phyloP scores from a whole-genome alignment of 768 basidiomycete genomes.

The Lentinula edodes region DNA sequence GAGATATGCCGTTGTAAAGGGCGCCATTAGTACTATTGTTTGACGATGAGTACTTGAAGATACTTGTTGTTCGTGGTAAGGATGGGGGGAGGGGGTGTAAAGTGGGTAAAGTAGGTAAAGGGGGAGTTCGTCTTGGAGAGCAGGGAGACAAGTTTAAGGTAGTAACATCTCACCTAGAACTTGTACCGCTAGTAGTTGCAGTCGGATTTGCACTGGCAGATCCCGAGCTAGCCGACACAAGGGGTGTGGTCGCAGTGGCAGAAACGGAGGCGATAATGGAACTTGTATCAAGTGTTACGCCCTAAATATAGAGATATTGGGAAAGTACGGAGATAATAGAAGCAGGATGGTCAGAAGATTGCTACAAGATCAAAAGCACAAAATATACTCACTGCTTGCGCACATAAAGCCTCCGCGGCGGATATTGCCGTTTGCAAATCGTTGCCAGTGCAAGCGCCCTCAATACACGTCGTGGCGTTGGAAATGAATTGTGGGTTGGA shows the following conservation, averaged over 20 bases:
- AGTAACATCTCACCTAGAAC: neutral
- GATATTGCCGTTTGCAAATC: conserved; percentile 41
- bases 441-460: conserved; percentile 32
- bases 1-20: neutral
- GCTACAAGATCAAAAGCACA: too few species aligned
- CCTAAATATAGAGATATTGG: neutral
- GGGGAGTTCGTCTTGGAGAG: too few species aligned
- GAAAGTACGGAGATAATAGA: neutral
- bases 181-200: neutral
- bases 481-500: conserved; percentile 35
- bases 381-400: conserved; percentile 37
- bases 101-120: too few species aligned
- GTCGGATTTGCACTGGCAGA: neutral
- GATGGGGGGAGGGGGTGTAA: neutral
- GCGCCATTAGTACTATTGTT: neutral
- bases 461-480: conserved; percentile 43
- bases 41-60: neutral
- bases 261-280: neutral
- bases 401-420: conserved; percentile 38
- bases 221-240: neutral
- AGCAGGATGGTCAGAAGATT: neutral
- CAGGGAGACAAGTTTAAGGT: too few species aligned
- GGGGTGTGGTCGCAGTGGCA: neutral
- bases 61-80: neutral
- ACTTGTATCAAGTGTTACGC: neutral